phyloP scores from a whole-genome alignment of 495 filamentous ascomycete species.

The Penicillium turbatum region DNA sequence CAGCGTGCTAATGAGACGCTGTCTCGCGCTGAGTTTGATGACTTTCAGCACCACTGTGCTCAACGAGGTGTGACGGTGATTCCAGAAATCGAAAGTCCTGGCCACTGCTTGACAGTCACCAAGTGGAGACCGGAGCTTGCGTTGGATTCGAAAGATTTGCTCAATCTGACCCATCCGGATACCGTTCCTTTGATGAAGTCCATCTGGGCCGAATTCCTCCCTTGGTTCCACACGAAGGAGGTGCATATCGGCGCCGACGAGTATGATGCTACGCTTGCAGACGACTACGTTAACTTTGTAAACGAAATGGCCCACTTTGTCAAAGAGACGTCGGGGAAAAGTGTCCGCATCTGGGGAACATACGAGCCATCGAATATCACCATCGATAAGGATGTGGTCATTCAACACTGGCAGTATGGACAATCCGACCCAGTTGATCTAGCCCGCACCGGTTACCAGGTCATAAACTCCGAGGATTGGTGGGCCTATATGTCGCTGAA shows the following conservation, averaged over 20 bases:
- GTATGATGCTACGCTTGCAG: conserved; percentile 46
- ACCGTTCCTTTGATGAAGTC: conserved; percentile 49
- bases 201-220: conserved; percentile 53
- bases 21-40: conserved; percentile 42
- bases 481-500: conserved; percentile 56
- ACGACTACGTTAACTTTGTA: conserved; percentile 52
- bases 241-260: conserved; percentile 57
- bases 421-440: conserved; percentile 50
- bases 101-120: conserved; percentile 49
- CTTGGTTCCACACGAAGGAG: conserved; percentile 54
- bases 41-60: conserved; percentile 50
- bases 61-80: conserved; percentile 49
- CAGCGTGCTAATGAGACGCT: conserved; percentile 48
- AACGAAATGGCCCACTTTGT: conserved; percentile 50
- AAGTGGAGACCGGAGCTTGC: conserved; percentile 56
- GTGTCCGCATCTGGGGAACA: conserved; percentile 52
- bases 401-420: conserved; percentile 57
- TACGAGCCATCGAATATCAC: conserved; percentile 40
- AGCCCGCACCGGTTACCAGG: conserved; percentile 34
- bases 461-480: conserved; percentile 54
- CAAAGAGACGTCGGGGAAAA: conserved; percentile 38
- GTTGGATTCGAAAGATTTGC: conserved; percentile 45
- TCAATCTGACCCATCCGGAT: conserved; percentile 53
- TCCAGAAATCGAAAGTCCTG: conserved; percentile 53
- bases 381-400: conserved; percentile 42